Evolutionary conservation across 2,329 filamentous ascomycete genomes (phyloP), one percentile per base, ranked within the genome.

Genomic region (Ampelomyces quisqualis): DNA sequence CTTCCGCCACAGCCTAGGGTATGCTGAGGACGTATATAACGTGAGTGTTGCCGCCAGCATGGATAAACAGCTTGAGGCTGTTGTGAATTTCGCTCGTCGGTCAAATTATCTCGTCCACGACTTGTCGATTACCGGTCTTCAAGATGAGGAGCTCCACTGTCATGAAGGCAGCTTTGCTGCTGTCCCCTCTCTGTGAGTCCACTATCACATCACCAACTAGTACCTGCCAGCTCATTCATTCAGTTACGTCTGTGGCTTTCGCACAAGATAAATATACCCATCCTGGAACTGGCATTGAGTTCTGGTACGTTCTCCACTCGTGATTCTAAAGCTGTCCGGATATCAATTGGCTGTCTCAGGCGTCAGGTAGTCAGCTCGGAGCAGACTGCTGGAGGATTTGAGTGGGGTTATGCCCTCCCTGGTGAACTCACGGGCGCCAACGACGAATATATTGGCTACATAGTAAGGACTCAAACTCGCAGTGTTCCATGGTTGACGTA

Each of bases 401-500:
- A 69, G 34, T 68, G 56, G 52, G 66, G 65, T 40, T 64, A 57
- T 41, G 66, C 60, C 18, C 39, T 69, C 10, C 66, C 66, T 6
- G 54, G 51, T 17, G 20, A 31, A 10, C 30, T 49, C 9, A 49
- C 45, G 15, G 55, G 45, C 19, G 47, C 45, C 23, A 60, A 64
- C 40, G 55, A 58, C 39, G 65, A 68, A 32, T 69, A 69, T 45
- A 67, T 69, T 49, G 66, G 66, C 33, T 65, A 65, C 44, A 52
- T 69, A 21, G 64, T 65, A 42, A 58, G 57, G 34, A 8, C n/a
- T 4, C 10, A 14, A 13, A 8, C 15, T 7, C 1, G 8, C 6
- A 5, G 24, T 2, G 8, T 18, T 10, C 4, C 18, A 5, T 3
- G 27, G 9, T 3, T n/a, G 19, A 13, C 17, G 30, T 33, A n/a